phyloP scores from a whole-genome alignment of 2,329 filamentous ascomycete genomes.

The Fusarium secorum region DNA sequence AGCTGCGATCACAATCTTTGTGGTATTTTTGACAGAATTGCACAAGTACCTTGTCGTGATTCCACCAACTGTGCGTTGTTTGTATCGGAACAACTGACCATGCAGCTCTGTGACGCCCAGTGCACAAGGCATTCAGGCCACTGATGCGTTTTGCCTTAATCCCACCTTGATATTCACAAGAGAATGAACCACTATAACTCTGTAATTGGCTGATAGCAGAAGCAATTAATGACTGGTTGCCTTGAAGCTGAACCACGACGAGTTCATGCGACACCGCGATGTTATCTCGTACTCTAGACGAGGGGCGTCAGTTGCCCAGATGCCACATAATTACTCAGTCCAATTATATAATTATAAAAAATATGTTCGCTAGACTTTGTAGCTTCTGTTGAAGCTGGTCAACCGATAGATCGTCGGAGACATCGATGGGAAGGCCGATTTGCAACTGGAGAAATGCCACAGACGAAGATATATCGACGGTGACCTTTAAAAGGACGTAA shows the following conservation, averaged over 20 bases:
- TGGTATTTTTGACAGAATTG: neutral
- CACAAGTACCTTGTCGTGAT: neutral
- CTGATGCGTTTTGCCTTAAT: neutral
- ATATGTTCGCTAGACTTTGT: neutral
- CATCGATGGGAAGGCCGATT: neutral
- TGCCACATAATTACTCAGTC: too few species aligned
- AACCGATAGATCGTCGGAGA: neutral
- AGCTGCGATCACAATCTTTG: neutral
- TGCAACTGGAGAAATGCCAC: neutral
- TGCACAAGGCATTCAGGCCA: neutral
- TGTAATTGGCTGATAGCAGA: neutral
- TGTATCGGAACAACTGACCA: neutral
- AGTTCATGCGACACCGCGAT: neutral
- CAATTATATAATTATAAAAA: rapidly evolving
- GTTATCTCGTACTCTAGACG: neutral
- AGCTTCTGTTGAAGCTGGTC: too few species aligned
- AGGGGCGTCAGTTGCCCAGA: neutral
- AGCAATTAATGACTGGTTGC: neutral
- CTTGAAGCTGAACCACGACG: neutral
- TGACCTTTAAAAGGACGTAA: too few species aligned
- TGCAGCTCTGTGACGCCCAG: neutral
- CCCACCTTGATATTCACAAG: neutral
- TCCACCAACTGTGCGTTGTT: neutral
- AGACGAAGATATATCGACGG: neutral
- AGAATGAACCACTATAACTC: neutral